Conservation (phyloP, 2,329 filamentous ascomycete species). For the Fusarium luffae region DNA sequence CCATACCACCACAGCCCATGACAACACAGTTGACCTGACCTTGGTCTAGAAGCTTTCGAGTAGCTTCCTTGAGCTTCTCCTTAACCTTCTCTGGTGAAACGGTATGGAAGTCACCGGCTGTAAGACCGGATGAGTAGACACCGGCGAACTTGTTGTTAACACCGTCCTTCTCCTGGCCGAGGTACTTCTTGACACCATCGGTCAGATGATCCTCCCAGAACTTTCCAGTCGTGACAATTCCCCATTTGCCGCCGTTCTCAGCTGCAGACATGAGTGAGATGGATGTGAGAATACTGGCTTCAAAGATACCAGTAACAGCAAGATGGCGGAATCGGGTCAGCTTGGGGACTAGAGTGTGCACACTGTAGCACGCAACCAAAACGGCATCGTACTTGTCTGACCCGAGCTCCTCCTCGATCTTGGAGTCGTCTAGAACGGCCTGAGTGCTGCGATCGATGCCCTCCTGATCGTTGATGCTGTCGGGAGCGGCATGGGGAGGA, state of each 20-base stretch:
- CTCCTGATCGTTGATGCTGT: constrained; percentile 80
- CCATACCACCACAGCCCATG: constrained; percentile 93
- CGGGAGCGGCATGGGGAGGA: constrained; percentile 65
- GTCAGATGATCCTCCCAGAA: constrained; percentile 82
- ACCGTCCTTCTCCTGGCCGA: constrained; percentile 61
- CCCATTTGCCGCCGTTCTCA: constrained; percentile 67
- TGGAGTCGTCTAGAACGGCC: constrained; percentile 69
- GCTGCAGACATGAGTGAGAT: constrained; percentile 59
- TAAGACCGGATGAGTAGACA: constrained; percentile 83
- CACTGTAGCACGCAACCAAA: constrained; percentile 88
- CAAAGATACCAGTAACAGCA: constrained; percentile 77
- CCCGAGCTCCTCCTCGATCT: constrained; percentile 48
- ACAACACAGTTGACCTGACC: constrained; percentile 73
- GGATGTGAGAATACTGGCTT: constrained; percentile 77
- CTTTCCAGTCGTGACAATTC: constrained; percentile 87
- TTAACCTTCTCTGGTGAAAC: constrained; percentile 72
- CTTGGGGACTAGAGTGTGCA: constrained; percentile 77
- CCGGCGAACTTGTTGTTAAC: constrained; percentile 73
- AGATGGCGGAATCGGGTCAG: constrained; percentile 56
- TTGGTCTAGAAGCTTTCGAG: constrained; percentile 69
- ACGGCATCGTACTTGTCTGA: constrained; percentile 74
- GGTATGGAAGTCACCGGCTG: constrained; percentile 81
- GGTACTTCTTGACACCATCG: constrained; percentile 70
- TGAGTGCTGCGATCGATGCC: constrained; percentile 73
- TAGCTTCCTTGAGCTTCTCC: constrained; percentile 74